Evolutionary conservation across 139 green algal species (phyloP), one percentile per base, ranked within the genome.

Genomic region (Coccomyxa sp.): DNA sequence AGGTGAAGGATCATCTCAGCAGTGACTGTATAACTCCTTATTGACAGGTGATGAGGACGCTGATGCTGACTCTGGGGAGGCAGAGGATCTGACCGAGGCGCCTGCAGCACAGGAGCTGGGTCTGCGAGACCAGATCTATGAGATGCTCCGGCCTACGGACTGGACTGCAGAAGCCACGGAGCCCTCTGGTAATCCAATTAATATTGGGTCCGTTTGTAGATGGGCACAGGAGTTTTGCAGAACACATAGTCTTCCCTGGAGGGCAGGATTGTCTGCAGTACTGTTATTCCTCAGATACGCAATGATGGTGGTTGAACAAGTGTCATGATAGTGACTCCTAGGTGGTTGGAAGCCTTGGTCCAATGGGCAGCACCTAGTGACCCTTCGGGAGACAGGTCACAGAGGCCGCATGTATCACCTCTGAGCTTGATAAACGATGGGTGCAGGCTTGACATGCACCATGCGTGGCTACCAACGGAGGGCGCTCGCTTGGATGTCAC

Each of bases 401-500:
- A 38, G 17, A 79, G 75, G 16, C 38, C 11, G 25, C 18, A n/a
- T 25, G n/a, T 25, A 79, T 11, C 25, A 57, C 75, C 25, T 27
- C 18, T 79, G 75, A 57, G n/a, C 27, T 30, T 25, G 23, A 51
- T 13, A 25, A 13, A 57, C n/a, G 16, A 38, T 84, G 32, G 13
- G 58, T 74, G 18, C 82, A 85, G 90, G 91, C 21, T 86, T 95
- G 58, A 88, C 84, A 80, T 92, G 87, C 81, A 88, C 79, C 38
- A 85, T 95, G 31, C 92, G 84, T 82, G 79, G 78, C 1, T 95
- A 95, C 83, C 92, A 95, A 85, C 86, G 85, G 13, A 85, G 89
- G 11, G 87, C 88, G 12, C 85, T 95, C 58, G 85, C 88, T 0
- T 95, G 92, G 92, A 92, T 95, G 88, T 15, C 82, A 63, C 92